A percentile compares a stretch with the other conserved stretches of the same genome.
phyloP scores from a whole-genome alignment of 2,329 filamentous ascomycete genomes.

The Xylaria sp. region DNA sequence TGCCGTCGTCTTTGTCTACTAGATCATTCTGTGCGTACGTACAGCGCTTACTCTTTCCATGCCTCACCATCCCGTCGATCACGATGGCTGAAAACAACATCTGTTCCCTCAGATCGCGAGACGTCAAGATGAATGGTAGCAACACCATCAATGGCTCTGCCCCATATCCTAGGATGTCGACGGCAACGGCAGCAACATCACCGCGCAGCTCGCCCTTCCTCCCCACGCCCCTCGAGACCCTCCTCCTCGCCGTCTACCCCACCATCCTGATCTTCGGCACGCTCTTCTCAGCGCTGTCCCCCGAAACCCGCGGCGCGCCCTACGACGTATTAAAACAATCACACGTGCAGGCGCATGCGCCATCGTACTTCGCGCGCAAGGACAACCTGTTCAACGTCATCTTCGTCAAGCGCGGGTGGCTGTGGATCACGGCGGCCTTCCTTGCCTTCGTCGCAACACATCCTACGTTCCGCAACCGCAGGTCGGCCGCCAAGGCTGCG shows the following conservation, averaged over 20 bases:
- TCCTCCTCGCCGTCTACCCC: constrained; percentile 75
- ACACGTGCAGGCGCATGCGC: constrained; percentile 62
- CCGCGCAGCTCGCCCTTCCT: constrained; percentile 63
- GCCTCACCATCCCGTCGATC: neutral
- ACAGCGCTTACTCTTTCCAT: constrained; percentile 8
- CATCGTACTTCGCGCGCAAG: constrained; percentile 93
- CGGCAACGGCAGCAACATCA: constrained; percentile 32
- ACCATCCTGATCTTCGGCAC: constrained; percentile 79
- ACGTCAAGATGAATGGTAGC: constrained; percentile 31
- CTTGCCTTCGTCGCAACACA: constrained; percentile 72
- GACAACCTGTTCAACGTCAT: constrained; percentile 88
- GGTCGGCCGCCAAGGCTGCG: constrained; percentile 60
- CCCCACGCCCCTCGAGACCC: constrained; percentile 70
- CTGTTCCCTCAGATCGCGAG: constrained; percentile 18
- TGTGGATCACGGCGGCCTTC: constrained; percentile 83
- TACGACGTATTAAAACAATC: constrained; percentile 69
- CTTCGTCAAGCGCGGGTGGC: constrained; percentile 96
- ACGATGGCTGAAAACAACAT: constrained; percentile 22
- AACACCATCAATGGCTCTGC: constrained; percentile 20
- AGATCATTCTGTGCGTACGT: neutral
- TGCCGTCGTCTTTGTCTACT: neutral
- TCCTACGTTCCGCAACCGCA: constrained; percentile 50
- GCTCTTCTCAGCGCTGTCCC: constrained; percentile 79
- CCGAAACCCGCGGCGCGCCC: constrained; percentile 66
- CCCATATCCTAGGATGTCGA: constrained; percentile 13